Evolutionary conservation across 2,329 filamentous ascomycete genomes (phyloP), one percentile per base, ranked within the genome.

Genomic region (Calonectria ilicicola): DNA sequence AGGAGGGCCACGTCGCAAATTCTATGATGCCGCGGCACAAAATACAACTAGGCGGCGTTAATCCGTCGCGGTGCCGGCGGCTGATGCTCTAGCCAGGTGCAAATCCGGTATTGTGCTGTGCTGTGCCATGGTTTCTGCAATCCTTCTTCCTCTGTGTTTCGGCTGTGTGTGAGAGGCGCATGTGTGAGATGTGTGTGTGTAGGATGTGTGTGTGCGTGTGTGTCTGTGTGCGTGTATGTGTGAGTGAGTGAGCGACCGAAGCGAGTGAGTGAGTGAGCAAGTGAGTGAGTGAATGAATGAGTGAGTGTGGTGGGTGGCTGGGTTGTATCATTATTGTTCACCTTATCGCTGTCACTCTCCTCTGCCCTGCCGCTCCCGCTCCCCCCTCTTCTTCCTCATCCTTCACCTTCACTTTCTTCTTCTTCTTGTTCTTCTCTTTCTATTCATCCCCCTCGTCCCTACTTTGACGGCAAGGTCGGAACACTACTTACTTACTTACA

Each of bases 1-100:
- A 63, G 51, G 56, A 49, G 32, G 51, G 69, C 65, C 65, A 72
- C 65, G 69, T 68, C 64, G 65, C 38, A 21, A 35, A 46, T 15
- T 42, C 27, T 63, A 12, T 66, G 26, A 47, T 46, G 58, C 65
- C 65, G 49, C 60, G 40, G 44, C 38, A 42, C 32, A 17, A 58
- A n/a, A n/a, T 32, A 38, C 29, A 38, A 23, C 21, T 23, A 65
- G 70, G 40, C 77, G 75, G 73, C 69, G 70, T 78, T 77, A 74
- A 72, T 65, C 58, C 67, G 49, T 49, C 49, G 74, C 73, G 67
- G 58, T 71, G 69, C 75, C 75, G 75, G 72, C 75, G 58, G 62
- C 66, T 72, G 67, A 65, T 67, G 47, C 47, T 67, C 68, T 42
- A 71, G 72, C 21, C 53, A 65, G 53, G 58, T 74, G 53, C 49